phyloP scores from a whole-genome alignment of 192 early-diverging fungal genomes.

The Phlyctochytrium bullatum region DNA sequence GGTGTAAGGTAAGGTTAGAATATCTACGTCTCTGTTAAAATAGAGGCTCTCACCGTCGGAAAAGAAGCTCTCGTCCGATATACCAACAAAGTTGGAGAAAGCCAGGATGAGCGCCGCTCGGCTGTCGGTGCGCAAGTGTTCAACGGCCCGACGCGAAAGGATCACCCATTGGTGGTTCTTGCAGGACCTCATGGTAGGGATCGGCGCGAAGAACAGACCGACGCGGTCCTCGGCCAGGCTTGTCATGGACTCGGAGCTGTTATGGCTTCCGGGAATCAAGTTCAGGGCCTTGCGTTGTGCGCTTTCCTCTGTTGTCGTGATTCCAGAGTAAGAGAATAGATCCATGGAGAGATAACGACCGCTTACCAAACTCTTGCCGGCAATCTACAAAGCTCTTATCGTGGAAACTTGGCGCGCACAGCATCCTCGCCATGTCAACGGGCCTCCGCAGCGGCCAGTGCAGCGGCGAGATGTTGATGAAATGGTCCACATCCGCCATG shows the following conservation, averaged over 20 bases:
- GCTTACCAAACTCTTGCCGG: conserved; percentile 37
- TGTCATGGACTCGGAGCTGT: background rate
- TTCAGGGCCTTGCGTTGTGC: too few relatives aligned
- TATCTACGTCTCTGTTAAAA: background rate
- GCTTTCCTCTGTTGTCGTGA: background rate
- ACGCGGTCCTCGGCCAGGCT: conserved; percentile 2
- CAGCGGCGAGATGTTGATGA: conserved; percentile 40
- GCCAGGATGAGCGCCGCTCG: conserved; percentile 22
- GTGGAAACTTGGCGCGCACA: conserved; percentile 17
- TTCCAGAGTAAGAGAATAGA: background rate
- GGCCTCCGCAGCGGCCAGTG: conserved; percentile 42
- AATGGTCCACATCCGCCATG: conserved; percentile 52
- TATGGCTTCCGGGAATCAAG: background rate
- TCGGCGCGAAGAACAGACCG: conserved; percentile 20
- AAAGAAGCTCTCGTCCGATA: conserved; percentile 38
- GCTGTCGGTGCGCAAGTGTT: conserved; percentile 14
- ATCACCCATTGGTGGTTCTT: conserved; percentile 47
- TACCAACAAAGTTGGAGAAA: conserved; percentile 29
- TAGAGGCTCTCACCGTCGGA: conserved; percentile 14
- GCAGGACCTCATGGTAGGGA: conserved; percentile 25
- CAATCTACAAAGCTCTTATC: conserved; percentile 38
- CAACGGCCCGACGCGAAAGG: conserved; percentile 21
- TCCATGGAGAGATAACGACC: background rate
- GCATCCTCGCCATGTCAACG: conserved; percentile 28
- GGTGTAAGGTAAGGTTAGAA: background rate